Conservation (phyloP, 2,329 filamentous ascomycete species). For the Paecilomyces dactylethromorphus region DNA sequence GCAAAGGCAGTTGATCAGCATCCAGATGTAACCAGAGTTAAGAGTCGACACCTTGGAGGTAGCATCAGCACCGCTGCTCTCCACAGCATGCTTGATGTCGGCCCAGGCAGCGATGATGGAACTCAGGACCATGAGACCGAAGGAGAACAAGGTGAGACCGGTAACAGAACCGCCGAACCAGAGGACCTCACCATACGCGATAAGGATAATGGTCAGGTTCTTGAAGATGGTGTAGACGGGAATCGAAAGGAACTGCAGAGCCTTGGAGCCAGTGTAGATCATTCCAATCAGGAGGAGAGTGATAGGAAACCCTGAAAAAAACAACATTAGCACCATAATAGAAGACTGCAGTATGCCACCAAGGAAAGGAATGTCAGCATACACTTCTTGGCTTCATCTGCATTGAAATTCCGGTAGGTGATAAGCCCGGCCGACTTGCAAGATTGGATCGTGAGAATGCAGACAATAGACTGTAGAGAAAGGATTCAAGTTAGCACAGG, state of each 20-base stretch:
- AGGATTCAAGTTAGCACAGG: slow-evolving; percentile 5
- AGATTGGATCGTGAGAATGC: slow-evolving; percentile 72
- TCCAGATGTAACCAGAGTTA: slow-evolving; percentile 95
- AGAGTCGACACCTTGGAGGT: slow-evolving; percentile 76
- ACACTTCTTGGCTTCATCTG: slow-evolving; percentile 90
- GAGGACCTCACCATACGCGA: slow-evolving; percentile 94
- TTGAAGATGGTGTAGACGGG: slow-evolving; percentile 99
- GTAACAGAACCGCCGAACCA: slow-evolving; percentile 96
- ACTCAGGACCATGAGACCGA: slow-evolving; percentile 92
- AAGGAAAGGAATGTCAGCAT: slow-evolving; percentile 54
- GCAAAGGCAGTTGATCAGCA: slow-evolving; percentile 94
- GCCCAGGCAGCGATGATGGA: slow-evolving; percentile 95
- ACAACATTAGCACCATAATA: neutral
- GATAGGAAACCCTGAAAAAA: slow-evolving; percentile 76
- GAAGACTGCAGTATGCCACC: neutral
- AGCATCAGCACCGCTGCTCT: slow-evolving; percentile 55
- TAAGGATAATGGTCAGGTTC: slow-evolving; percentile 97
- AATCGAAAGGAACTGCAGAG: slow-evolving; percentile 91
- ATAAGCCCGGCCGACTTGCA: slow-evolving; percentile 80
- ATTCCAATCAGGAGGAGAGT: slow-evolving; percentile 93
- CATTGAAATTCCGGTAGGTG: slow-evolving; percentile 75
- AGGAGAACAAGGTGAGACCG: slow-evolving; percentile 80
- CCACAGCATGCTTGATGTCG: slow-evolving; percentile 80
- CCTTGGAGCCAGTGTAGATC: slow-evolving; percentile 97
- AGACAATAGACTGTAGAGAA: slow-evolving; percentile 68